These are phyloP conservation scores for Trichoderma koningiopsis DNA, from an alignment of 2,329 filamentous ascomycete species.

Conservation along the genomic window DNA sequence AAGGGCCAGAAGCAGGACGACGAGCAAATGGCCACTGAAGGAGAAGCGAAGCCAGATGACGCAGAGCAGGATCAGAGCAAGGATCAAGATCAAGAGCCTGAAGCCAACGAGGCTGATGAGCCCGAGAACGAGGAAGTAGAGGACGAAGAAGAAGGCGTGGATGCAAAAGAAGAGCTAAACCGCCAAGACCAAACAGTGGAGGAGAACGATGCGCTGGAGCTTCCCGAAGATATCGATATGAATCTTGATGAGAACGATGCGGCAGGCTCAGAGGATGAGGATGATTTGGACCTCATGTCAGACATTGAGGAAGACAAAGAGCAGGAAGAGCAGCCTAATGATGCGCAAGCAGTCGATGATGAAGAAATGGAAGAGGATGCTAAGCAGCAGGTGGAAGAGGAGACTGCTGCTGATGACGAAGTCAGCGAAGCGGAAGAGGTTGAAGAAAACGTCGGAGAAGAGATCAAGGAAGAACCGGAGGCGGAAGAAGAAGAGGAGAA, in stretches of 20 bases:
- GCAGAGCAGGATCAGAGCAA: slow-evolving; percentile 43
- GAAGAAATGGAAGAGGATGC: slow-evolving; percentile 42
- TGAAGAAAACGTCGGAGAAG: slow-evolving; percentile 46
- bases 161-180: slow-evolving; percentile 58
- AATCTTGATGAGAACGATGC: slow-evolving; percentile 71
- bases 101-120: slow-evolving; percentile 43
- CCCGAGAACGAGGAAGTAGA: slow-evolving; percentile 49
- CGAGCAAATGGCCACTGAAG: slow-evolving; percentile 61
- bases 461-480: slow-evolving; percentile 50
- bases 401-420: slow-evolving; percentile 51
- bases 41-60: slow-evolving; percentile 55
- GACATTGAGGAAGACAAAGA: slow-evolving; percentile 53
- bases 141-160: slow-evolving; percentile 57
- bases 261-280: slow-evolving; percentile 56
- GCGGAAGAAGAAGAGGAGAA: slow-evolving; percentile 54
- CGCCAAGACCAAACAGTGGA: slow-evolving; percentile 73
- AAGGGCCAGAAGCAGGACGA: slow-evolving; percentile 69
- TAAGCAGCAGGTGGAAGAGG: slow-evolving; percentile 42
- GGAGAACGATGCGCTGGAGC: slow-evolving; percentile 77
- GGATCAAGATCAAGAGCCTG: slow-evolving; percentile 50
- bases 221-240: slow-evolving; percentile 87
- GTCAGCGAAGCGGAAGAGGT: slow-evolving; percentile 60
- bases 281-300: slow-evolving; percentile 61
- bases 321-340: slow-evolving; percentile 41
- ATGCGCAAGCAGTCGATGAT: slow-evolving; percentile 43